Conservation (phyloP, 2,329 filamentous ascomycete genomes). For the Eutypella sp. region DNA sequence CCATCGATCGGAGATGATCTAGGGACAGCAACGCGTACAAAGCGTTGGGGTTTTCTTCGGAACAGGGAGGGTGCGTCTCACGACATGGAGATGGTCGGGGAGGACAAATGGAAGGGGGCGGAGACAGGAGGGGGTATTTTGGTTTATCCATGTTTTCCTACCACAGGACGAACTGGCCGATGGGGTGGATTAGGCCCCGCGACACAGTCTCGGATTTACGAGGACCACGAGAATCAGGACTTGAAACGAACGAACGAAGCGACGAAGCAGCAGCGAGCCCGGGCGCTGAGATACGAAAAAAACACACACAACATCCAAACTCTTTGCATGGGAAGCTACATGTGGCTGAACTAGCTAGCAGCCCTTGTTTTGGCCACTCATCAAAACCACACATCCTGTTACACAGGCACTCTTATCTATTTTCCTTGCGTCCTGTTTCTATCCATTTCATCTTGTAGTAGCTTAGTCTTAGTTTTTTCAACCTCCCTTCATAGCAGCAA, state of each 20-base stretch:
- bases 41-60: constrained; percentile 13
- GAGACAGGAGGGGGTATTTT: constrained; percentile 12
- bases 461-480: background rate
- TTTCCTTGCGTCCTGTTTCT: background rate
- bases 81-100: constrained; percentile 18
- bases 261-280: background rate
- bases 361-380: too few species aligned
- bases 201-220: constrained; percentile 1
- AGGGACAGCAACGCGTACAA: constrained; percentile 11
- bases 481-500: too few species aligned
- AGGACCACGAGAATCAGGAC: background rate
- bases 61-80: constrained; percentile 26
- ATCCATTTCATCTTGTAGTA: background rate
- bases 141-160: constrained; percentile 5
- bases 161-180: background rate
- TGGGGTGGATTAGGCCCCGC: background rate
- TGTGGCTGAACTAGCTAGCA: too few species aligned
- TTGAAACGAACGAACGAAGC: background rate
- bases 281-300: background rate
- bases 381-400: constrained; percentile 1
- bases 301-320: too few species aligned
- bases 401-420: too few species aligned
- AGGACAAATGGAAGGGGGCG: constrained; percentile 9
- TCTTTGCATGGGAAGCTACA: too few species aligned
- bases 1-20: constrained; percentile 14